Base-by-base conservation (phyloP, 2,329 filamentous ascomycete genomes). In the Magnaporthiopsis incrustans region DNA sequence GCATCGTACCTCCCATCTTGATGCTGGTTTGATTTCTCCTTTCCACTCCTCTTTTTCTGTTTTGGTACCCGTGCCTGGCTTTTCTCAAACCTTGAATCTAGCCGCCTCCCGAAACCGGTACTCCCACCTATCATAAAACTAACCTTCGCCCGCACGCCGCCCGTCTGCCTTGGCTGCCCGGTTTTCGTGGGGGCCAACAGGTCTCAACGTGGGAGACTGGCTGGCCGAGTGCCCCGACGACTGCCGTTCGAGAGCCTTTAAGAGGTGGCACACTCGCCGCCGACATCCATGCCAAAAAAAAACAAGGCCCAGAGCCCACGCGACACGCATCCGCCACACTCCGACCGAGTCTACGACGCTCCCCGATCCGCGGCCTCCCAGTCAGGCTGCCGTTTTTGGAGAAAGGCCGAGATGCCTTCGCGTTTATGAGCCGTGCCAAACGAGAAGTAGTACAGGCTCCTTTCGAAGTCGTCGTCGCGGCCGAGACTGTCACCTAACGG, bases 321-420 rank as follows among this genome's bases (percentile, higher is more conserved):
- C 38, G 15, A 22, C 38, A 50, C 15, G 38, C 22, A 53, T n/a
- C 18, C 22, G 22, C 3, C 44, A 25, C 44, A 18, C 44, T 22
- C 18, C 44, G 44, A n/a, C 22, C 44, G 44, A 53, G 22, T n/a
- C n/a, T 44, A 62, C 27, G 44, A 22, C 30, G 60, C 26, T 25
- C 15, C 60, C 15, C 32, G 60, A 32, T 27, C 25, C 12, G 26
- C 44, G 14, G 11, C 61, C 3, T 27, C 26, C 61, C 61, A 63
- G 53, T 63, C 53, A 27, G 73, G 71, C 30, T 68, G 66, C 60
- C 72, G 68, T 70, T 79, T 80, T 65, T 76, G 71, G 63, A 78
- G 65, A 67, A 80, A 79, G 1, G 77, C 77, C 53, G 71, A 69
- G 63, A 78, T 75, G 14, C 78, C 78, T 64, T 77, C 74, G 60